Base-by-base conservation (phyloP, 331 rosid genomes). In the Prunus yedoensis region DNA sequence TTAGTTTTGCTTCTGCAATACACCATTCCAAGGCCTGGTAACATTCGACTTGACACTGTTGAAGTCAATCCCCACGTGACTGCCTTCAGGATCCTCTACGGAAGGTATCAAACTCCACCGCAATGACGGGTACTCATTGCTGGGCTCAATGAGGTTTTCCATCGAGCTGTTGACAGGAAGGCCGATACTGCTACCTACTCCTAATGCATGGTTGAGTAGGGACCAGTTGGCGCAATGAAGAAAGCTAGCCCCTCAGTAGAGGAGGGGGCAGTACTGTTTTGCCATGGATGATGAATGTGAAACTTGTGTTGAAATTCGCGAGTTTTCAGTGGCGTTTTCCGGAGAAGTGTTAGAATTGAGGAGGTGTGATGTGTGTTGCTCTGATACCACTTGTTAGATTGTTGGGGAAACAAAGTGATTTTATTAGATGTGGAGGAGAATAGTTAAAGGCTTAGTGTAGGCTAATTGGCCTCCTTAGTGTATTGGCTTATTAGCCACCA, bases 211-310 rank as follows among this genome's bases (percentile, higher is more conserved):
- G 18, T 65, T 65, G 25, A 65, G 71, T 20, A 9, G 71, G 71
- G 30, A 66, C 32, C 71, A 20, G 35, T 66, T 45, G 71, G 71
- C 3, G 35, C 54, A 4, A 45, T 20, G 54, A 66, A 67, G 71
- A 45, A 46, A 16, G 11, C 62, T 8, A 57, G 28, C 62, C 62
- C 62, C 6, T 21, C 62, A 30, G 62, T 11, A 54, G 17, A 54
- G 25, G 20, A 18, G 8, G 18, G 54, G 20, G 27, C 3, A 0
- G 13, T 25, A 7, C 16, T 28, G 43, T 62, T 3, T 15, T 6
- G 5, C 13, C 1, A 3, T 62, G 11, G 5, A 30, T 30, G 4
- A 14, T 17, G 67, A 62, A 62, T 17, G 46, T 62, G 67, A 62
- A 62, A 30, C 5, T 28, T 30, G 66, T 14, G 66, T 8, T 27